phyloP scores from a whole-genome alignment of 345 rosid genomes.

The Schrenkiella parvula region DNA sequence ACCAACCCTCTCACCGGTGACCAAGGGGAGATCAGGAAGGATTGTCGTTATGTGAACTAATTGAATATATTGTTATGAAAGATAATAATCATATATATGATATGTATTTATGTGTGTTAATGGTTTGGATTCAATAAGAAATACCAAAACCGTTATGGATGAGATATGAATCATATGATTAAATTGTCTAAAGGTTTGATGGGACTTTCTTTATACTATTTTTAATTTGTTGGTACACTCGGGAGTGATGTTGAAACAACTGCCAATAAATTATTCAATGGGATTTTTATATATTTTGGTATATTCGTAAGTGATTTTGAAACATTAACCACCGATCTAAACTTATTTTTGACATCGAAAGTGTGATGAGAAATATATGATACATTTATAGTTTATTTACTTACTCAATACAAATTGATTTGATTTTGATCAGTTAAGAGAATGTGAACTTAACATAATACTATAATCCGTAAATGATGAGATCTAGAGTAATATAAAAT shows the following conservation, averaged over 20 bases:
- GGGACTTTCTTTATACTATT: not conserved
- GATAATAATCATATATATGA: not conserved
- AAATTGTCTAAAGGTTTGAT: not conserved
- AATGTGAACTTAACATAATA: no score
- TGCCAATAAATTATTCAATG: not conserved
- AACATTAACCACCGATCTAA: not conserved
- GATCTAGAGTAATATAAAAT: not conserved
- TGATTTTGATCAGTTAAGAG: no score
- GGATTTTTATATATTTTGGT: not conserved
- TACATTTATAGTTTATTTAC: no score
- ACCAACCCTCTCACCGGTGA: conserved; percentile 64
- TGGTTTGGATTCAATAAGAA: conserved; percentile 21
- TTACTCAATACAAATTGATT: no score
- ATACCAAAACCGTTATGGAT: conserved; percentile 10
- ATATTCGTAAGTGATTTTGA: not conserved
- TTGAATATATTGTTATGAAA: not conserved
- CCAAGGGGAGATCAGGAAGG: conserved; percentile 69
- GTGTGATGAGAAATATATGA: no score
- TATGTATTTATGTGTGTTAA: not conserved
- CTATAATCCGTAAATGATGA: no score
- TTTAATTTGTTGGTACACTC: not conserved
- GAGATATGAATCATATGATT: not conserved
- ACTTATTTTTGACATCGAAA: no score
- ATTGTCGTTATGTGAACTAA: conserved; percentile 65
- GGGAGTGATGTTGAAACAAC: not conserved